Evolutionary conservation across 495 filamentous ascomycete species (phyloP).

Genomic region (Aspergillus cristatus): DNA sequence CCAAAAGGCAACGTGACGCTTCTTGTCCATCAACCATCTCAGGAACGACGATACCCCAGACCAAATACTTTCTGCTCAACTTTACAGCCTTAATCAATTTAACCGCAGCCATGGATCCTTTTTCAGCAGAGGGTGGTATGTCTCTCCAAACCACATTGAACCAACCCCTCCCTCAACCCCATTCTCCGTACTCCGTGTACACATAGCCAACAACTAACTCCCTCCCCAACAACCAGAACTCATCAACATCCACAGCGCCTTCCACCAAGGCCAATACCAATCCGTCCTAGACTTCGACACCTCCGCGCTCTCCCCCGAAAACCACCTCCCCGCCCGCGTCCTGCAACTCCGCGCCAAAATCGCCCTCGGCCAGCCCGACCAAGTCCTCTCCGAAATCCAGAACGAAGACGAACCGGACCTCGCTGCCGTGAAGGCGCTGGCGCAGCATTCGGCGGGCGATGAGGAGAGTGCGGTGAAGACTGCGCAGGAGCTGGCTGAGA

Average conservation of each 20-base stretch:
- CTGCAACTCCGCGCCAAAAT: slow-evolving; percentile 74
- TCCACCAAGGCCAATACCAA: slow-evolving; percentile 86
- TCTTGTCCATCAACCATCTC: slow-evolving; percentile 6
- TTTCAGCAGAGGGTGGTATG: slow-evolving; percentile 79
- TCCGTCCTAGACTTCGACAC: slow-evolving; percentile 74
- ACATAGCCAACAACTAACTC: slow-evolving; percentile 2
- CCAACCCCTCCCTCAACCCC: neutral
- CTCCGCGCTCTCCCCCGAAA: slow-evolving; percentile 63
- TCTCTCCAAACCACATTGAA: no score
- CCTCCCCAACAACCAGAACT: slow-evolving; percentile 71
- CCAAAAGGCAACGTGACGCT: slow-evolving; percentile 18
- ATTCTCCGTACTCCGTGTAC: neutral
- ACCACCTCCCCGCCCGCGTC: slow-evolving; percentile 67
- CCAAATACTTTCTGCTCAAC: no score
- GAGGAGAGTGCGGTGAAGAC: slow-evolving; percentile 49
- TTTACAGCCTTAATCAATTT: no score
- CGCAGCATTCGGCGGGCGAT: slow-evolving; percentile 54
- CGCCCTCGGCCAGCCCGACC: slow-evolving; percentile 65
- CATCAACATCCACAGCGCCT: slow-evolving; percentile 89
- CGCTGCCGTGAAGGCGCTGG: slow-evolving; percentile 66
- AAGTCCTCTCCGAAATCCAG: slow-evolving; percentile 58
- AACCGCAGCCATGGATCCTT: slow-evolving; percentile 67
- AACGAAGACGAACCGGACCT: slow-evolving; percentile 60
- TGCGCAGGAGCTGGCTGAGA: slow-evolving; percentile 56
- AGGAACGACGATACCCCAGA: no score